Evolutionary conservation across 2,329 filamentous ascomycete genomes (phyloP), one percentile per base, ranked within the genome.

Genomic region (Microdochium paspali): DNA sequence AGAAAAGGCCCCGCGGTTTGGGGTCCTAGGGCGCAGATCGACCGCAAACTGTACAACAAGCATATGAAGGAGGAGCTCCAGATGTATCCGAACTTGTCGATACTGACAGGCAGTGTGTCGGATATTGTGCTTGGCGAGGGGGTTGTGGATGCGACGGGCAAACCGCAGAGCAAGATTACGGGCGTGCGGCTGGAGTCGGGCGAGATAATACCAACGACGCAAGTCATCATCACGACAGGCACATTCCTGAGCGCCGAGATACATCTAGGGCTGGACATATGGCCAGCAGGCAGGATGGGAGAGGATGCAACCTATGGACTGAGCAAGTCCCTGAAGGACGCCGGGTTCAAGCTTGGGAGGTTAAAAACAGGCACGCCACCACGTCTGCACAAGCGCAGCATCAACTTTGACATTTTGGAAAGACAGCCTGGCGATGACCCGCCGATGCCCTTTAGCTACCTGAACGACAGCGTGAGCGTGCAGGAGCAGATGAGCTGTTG

Each of bases 231-330:
- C 56, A 97, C 93, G 0, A 98, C 93, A 0, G 93, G 93, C 0
- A 98, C 93, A 0, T 98, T 98, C 60, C 68, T 98, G 4, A 86
- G 91, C 10, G 93, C 90, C 18, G 93, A 98, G 66, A 98, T 98
- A 52, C 93, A 98, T 58, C 94, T 98, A 51, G 93, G 90, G 0
- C 70, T 97, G 7, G 79, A 95, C 46, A 78, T 76, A 3, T 95
- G 81, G 60, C 90, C 93, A 0, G 87, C 93, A 0, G 93, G 93
- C 1, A 82, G 93, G 9, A 90, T 98, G 72, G 93, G 91, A 10
- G 93, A 98, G 68, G 87, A 87, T 21, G 90, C 93, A 1, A 96
- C 93, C 0, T 89, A 89, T 59, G 91, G 91, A 0, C 69, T 98
- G 47, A 96, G 90, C 72, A 93, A 90, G 61, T 96, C 90, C 3